Conservation (phyloP, 164 flowering plant genomes). For the Chimonanthus praecox region DNA sequence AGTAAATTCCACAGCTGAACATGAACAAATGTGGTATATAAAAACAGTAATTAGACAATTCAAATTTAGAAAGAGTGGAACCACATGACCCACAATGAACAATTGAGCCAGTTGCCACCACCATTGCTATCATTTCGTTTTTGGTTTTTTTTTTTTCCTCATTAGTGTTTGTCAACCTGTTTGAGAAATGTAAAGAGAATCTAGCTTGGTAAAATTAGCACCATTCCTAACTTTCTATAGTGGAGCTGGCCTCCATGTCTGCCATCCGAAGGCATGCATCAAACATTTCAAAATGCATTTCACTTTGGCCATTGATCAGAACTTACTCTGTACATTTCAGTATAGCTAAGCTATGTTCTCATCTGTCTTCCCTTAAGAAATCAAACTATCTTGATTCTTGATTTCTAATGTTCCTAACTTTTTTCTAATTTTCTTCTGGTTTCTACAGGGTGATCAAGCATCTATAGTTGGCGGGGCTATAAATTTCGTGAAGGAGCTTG, state of each 20-base stretch:
- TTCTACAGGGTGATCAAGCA: constrained; percentile 84
- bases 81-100: too few species aligned
- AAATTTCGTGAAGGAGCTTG: constrained; percentile 83
- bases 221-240: too few species aligned
- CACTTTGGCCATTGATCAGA: neutral
- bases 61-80: too few species aligned
- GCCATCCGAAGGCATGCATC: neutral
- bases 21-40: too few species aligned
- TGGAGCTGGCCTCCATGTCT: neutral
- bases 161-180: neutral
- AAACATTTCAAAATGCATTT: neutral
- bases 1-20: too few species aligned
- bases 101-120: too few species aligned
- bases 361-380: neutral
- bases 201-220: neutral
- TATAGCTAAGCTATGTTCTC: neutral
- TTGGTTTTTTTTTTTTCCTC: neutral
- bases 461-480: constrained; percentile 91
- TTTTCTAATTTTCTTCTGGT: neutral
- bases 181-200: neutral
- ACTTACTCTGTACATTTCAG: neutral
- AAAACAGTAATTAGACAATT: too few species aligned
- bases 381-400: neutral
- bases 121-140: too few species aligned
- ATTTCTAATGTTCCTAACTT: too few species aligned